Conservation (phyloP, 2,329 filamentous ascomycete genomes). For the Ophiocordyceps australis region DNA sequence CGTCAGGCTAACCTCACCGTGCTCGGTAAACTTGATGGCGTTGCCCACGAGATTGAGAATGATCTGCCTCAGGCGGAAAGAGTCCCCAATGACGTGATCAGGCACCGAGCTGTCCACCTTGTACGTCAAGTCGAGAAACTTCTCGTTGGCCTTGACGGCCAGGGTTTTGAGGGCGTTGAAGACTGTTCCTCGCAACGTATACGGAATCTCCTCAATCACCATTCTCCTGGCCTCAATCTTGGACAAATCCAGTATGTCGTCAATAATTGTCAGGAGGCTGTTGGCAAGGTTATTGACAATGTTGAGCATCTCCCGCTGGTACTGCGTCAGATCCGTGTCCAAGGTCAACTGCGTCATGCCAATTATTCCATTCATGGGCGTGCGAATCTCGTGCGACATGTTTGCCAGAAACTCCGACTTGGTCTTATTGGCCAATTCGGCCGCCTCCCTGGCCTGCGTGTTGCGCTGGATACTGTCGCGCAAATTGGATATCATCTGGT, state of each 20-base stretch:
- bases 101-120: slow-evolving; percentile 86
- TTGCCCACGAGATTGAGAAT: slow-evolving; percentile 96
- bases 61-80: slow-evolving; percentile 89
- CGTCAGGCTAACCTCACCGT: slow-evolving; percentile 89
- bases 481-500: slow-evolving; percentile 95
- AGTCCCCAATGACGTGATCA: slow-evolving; percentile 89
- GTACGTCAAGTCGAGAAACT: slow-evolving; percentile 82
- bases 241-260: slow-evolving; percentile 58
- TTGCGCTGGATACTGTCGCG: slow-evolving; percentile 94
- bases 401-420: slow-evolving; percentile 98
- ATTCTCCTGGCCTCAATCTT: slow-evolving; percentile 91
- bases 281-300: slow-evolving; percentile 95
- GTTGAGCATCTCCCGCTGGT: slow-evolving; percentile 95
- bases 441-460: slow-evolving; percentile 85
- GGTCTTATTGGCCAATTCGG: slow-evolving; percentile 91
- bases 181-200: slow-evolving; percentile 82
- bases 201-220: slow-evolving; percentile 96
- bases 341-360: slow-evolving; percentile 95
- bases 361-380: slow-evolving; percentile 94
- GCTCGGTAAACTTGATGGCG: slow-evolving; percentile 96
- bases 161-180: slow-evolving; percentile 95
- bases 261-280: slow-evolving; percentile 90
- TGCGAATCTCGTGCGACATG: slow-evolving; percentile 97
- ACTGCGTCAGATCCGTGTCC: slow-evolving; percentile 85
- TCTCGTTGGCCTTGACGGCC: slow-evolving; percentile 94